These are phyloP conservation scores for Lomentospora prolificans DNA, from an alignment of 2,329 filamentous ascomycete species.

Conservation along the genomic window DNA sequence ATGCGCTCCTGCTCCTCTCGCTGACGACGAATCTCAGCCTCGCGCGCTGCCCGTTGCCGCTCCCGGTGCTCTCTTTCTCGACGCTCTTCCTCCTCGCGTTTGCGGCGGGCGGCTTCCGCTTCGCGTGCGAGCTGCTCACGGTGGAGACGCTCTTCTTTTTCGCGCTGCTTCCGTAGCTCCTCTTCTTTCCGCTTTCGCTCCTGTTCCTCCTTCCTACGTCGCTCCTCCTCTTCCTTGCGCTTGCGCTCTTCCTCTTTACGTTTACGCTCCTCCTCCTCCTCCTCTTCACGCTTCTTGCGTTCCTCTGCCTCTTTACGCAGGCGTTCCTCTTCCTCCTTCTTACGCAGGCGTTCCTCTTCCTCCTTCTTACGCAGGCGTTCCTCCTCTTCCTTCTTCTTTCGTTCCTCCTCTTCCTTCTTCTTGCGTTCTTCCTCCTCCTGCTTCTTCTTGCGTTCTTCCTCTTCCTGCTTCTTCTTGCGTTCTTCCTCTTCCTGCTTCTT, in stretches of 20 bases:
- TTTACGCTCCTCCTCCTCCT: slow-evolving; percentile 15
- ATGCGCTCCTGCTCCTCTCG: slow-evolving; percentile 45
- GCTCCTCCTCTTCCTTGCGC: slow-evolving; percentile 19
- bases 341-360: slow-evolving; percentile 22
- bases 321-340: slow-evolving; percentile 14
- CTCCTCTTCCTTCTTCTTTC: slow-evolving; percentile 22
- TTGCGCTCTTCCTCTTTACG: slow-evolving; percentile 22
- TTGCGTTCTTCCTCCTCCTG: slow-evolving; percentile 22
- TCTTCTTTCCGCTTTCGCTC: slow-evolving; percentile 25
- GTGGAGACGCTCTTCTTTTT: slow-evolving; percentile 35
- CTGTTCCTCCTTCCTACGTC: slow-evolving; percentile 27
- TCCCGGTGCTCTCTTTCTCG: slow-evolving; percentile 40
- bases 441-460: slow-evolving; percentile 25
- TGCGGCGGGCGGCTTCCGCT: slow-evolving; percentile 34
- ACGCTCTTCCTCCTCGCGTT: slow-evolving; percentile 42
- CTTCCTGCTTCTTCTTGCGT: slow-evolving; percentile 17
- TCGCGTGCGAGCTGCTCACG: slow-evolving; percentile 36
- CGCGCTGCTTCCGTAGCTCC: slow-evolving; percentile 26
- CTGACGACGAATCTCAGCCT: slow-evolving; percentile 40
- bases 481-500: slow-evolving; percentile 24
- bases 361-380: slow-evolving; percentile 21
- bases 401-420: slow-evolving; percentile 26
- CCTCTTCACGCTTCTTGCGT: slow-evolving; percentile 15
- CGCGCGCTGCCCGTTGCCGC: slow-evolving; percentile 36
- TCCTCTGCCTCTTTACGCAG: slow-evolving; percentile 17